Percentiles rank a stretch among this genome's conserved stretches.
phyloP scores from a whole-genome alignment of 2,329 filamentous ascomycete species.

The Plenodomus tracheiphilus region DNA sequence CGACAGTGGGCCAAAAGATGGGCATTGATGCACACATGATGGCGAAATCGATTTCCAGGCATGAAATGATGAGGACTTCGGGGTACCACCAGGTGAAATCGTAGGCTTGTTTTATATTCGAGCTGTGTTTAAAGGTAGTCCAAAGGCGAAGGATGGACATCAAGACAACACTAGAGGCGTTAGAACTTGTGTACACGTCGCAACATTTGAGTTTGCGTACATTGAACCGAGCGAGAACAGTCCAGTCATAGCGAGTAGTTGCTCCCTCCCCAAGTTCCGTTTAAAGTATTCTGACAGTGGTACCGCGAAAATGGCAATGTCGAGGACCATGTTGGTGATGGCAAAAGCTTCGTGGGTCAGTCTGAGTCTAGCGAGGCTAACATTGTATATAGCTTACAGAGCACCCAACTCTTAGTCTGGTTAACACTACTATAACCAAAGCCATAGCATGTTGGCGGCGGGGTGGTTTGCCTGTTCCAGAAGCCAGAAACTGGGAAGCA shows the following conservation, averaged over 20 bases:
- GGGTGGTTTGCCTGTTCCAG: constrained; percentile 14
- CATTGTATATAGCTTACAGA: not conserved
- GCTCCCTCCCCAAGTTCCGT: constrained; percentile 22
- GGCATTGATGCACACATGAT: constrained; percentile 44
- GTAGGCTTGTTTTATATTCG: constrained; percentile 11
- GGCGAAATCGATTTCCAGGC: constrained; percentile 40
- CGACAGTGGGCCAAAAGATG: constrained; percentile 42
- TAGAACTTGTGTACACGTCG: constrained; percentile 1
- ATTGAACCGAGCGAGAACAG: constrained; percentile 31
- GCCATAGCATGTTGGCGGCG: constrained; percentile 30
- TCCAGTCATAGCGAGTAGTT: constrained; percentile 31
- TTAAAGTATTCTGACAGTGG: constrained; percentile 33
- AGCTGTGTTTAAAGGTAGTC: constrained; percentile 25
- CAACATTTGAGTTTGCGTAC: constrained; percentile 7
- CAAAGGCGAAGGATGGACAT: constrained; percentile 36
- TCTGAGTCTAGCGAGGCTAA: not conserved
- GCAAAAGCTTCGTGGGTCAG: constrained; percentile 15
- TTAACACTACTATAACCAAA: constrained; percentile 19
- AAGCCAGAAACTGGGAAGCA: constrained; percentile 30
- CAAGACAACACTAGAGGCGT: constrained; percentile 26
- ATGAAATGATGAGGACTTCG: constrained; percentile 33
- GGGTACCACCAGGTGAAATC: constrained; percentile 41
- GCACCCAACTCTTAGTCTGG: constrained; percentile 20
- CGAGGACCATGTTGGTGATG: constrained; percentile 36
- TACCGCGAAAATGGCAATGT: constrained; percentile 30